These are phyloP conservation scores for Tagetes erecta DNA, from an alignment of 129 eudicot species.

Conservation along the genomic window DNA sequence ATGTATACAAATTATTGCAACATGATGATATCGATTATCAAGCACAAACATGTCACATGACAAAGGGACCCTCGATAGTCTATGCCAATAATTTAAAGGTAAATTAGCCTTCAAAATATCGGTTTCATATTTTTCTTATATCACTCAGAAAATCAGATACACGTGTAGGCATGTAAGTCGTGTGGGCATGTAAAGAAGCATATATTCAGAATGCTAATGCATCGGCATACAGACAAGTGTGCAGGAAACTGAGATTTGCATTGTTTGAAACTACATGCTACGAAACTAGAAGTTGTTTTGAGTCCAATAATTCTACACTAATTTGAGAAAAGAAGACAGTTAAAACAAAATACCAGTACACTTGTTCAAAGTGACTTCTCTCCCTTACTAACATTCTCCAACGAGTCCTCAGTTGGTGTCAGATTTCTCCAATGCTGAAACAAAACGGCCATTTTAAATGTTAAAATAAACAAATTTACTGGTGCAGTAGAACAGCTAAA, in stretches of 20 bases:
- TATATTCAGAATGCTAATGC: conserved; percentile 16
- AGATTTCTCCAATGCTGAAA: conserved; percentile 87
- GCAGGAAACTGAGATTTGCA: conserved; percentile 13
- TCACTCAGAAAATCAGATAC: not conserved
- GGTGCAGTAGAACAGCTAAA: not conserved
- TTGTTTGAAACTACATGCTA: not conserved
- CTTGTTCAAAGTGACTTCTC: not conserved
- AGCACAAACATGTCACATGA: conserved; percentile 40
- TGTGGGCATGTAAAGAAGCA: not conserved
- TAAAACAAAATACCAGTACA: conserved; percentile 19
- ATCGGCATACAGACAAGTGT: conserved; percentile 7
- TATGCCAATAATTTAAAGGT: conserved; percentile 20
- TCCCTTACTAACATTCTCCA: conserved; percentile 9
- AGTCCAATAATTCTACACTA: not conserved
- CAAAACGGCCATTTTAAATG: conserved; percentile 12
- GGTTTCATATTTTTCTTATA: not conserved
- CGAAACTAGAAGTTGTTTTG: conserved; percentile 7
- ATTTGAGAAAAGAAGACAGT: conserved; percentile 13
- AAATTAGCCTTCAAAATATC: not conserved
- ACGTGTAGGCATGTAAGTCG: not conserved
- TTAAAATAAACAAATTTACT: conserved; percentile 2
- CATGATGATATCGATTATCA: not conserved
- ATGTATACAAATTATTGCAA: conserved; percentile 12
- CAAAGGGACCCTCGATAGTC: conserved; percentile 25
- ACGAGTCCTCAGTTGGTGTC: conserved; percentile 58